These are phyloP conservation scores for Caloboletus inedulis DNA, from an alignment of 1,284 basidiomycete genomes.

Conservation along the genomic window DNA sequence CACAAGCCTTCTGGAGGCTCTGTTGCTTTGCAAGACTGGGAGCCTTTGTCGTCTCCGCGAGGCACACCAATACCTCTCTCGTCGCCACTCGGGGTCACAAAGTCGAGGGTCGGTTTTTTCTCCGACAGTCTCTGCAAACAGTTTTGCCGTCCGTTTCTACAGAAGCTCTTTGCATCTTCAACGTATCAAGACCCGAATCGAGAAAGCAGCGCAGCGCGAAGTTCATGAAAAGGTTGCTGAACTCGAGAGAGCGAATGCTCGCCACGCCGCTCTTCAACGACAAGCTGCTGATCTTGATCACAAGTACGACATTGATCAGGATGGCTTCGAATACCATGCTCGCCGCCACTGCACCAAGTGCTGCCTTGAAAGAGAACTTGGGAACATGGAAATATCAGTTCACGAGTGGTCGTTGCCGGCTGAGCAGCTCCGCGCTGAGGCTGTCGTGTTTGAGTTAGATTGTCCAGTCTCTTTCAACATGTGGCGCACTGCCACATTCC, in stretches of 20 bases:
- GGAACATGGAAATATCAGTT: slow-evolving; percentile 34
- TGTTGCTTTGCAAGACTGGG: slow-evolving; percentile 37
- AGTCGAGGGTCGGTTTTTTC: too few relatives aligned
- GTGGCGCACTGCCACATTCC: slow-evolving; percentile 45
- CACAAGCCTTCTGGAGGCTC: slow-evolving; percentile 32
- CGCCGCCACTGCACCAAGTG: slow-evolving; percentile 34
- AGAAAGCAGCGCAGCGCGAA: background rate
- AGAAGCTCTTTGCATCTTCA: background rate
- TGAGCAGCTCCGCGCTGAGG: slow-evolving; percentile 20
- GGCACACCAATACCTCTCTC: slow-evolving; percentile 33
- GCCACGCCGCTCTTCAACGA: slow-evolving; percentile 7
- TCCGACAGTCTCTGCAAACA: too few relatives aligned
- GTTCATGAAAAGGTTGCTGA: background rate
- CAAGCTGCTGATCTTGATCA: too few relatives aligned
- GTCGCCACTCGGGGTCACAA: slow-evolving; percentile 21
- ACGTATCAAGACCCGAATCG: background rate
- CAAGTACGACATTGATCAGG: too few relatives aligned
- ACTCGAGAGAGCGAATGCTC: slow-evolving; percentile 8
- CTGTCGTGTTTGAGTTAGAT: slow-evolving; percentile 44
- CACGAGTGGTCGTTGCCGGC: slow-evolving; percentile 52
- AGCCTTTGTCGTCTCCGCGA: slow-evolving; percentile 28
- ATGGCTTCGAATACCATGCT: slow-evolving; percentile 4
- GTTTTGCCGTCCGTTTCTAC: too few relatives aligned
- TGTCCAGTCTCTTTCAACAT: slow-evolving; percentile 39
- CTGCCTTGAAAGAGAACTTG: slow-evolving; percentile 18